phyloP scores from a whole-genome alignment of 306 rosid genomes.

The Pterocarpus macrocarpus region DNA sequence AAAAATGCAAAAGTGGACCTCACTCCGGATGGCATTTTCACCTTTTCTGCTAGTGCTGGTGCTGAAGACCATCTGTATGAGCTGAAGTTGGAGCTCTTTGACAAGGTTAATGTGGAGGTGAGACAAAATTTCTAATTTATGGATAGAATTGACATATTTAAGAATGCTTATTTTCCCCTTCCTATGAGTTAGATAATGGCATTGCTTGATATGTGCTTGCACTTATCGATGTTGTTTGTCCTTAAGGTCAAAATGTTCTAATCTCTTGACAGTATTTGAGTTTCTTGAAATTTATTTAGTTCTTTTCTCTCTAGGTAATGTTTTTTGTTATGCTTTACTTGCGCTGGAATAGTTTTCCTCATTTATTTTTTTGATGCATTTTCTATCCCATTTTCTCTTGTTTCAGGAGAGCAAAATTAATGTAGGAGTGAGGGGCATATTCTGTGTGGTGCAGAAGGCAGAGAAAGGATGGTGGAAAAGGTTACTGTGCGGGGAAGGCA shows the following conservation, averaged over 20 bases:
- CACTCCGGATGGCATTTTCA: constrained; percentile 81
- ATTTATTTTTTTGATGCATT: not conserved
- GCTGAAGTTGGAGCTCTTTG: constrained; percentile 84
- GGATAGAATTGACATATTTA: not conserved
- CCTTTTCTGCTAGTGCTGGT: constrained; percentile 82
- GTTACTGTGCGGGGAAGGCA: constrained; percentile 70
- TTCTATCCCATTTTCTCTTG: not conserved
- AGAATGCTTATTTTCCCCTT: not conserved
- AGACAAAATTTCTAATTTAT: constrained; percentile 26
- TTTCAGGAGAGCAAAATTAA: constrained; percentile 84
- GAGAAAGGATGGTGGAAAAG: constrained; percentile 76
- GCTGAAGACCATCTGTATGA: constrained; percentile 71
- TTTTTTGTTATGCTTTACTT: not conserved
- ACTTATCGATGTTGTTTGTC: not conserved
- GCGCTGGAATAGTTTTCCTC: not conserved
- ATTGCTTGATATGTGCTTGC: not conserved
- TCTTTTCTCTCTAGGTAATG: not conserved
- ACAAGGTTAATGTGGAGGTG: constrained; percentile 92
- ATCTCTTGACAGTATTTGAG: not conserved
- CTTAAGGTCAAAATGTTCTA: not conserved
- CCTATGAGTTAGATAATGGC: not conserved
- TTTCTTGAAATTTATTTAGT: not conserved
- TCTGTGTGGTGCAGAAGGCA: constrained; percentile 78
- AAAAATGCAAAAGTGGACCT: constrained; percentile 87
- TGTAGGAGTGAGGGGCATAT: constrained; percentile 69